Evolutionary conservation across 805 yeast genomes (phyloP), one percentile per base, ranked within the genome.

Genomic region (Cyberlindnera euphorbiiphila): DNA sequence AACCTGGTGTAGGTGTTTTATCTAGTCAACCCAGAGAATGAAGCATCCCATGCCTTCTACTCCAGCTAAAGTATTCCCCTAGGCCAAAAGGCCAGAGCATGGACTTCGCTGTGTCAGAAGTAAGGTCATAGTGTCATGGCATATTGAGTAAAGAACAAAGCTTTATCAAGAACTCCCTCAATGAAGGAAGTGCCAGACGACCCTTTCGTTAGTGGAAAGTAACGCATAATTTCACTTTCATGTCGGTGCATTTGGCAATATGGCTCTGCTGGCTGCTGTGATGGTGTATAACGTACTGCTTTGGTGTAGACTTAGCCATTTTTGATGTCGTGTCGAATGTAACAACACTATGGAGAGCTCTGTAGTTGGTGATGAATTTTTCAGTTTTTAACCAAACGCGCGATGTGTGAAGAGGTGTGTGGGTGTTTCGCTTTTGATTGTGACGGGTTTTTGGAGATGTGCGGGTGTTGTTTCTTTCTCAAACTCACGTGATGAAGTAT

Each of bases 251-350:
- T 21, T 13, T 29, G 16, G 9, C 18, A 9, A 13, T 14, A 16
- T 7, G n/a, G 32, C 34, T 12, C 21, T 20, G 24, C 14, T 16
- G 30, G 24, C 25, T 36, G 39, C n/a, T n/a, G n/a, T n/a, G n/a
- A n/a, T n/a, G n/a, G n/a, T n/a, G n/a, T n/a, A n/a, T n/a, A 32
- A 54, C 59, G 29, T 50, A 54, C 59, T 54, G 56, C 50, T 54
- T 54, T 53, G 59, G 57, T 34, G 59, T 54, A 36, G 50, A 25
- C 46, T 50, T 53, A 43, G 59, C 57, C 56, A 51, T 53, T 50
- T 46, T 37, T 17, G 32, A n/a, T 5, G 18, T 13, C 22, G 26
- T 13, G 25, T n/a, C n/a, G n/a, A n/a, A n/a, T n/a, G n/a, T n/a
- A n/a, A n/a, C n/a, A n/a, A n/a, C n/a, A 32, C 13, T 11, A 15